These are phyloP conservation scores for Pelomyxa schiedti DNA, from an alignment of 78 protist genomes.

Conservation along the genomic window DNA sequence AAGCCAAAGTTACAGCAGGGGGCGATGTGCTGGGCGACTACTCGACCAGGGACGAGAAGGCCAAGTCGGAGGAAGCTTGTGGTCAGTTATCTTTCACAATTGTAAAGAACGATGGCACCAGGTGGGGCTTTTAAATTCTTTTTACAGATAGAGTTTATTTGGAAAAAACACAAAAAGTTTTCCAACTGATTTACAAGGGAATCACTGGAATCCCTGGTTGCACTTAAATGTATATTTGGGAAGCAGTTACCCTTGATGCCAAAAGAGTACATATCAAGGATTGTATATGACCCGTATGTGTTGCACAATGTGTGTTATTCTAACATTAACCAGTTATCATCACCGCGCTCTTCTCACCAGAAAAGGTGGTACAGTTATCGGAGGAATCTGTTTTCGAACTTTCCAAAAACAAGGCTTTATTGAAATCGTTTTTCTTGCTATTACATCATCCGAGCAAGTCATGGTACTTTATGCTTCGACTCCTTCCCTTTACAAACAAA, in stretches of 20 bases:
- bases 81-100: no score
- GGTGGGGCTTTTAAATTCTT: no score
- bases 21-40: no score
- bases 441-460: slow-evolving; percentile 28
- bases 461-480: not conserved
- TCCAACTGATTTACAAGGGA: no score
- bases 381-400: slow-evolving; percentile 60
- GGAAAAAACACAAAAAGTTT: no score
- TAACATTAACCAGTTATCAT: not conserved
- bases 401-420: not conserved
- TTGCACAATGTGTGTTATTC: not conserved
- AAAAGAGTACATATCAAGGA: slow-evolving; percentile 38
- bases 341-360: not conserved
- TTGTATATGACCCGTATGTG: slow-evolving; percentile 40
- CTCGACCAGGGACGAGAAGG: no score
- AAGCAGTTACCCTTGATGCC: slow-evolving; percentile 66
- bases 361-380: slow-evolving; percentile 11
- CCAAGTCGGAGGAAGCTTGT: no score
- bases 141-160: no score
- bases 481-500: not conserved
- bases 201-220: no score
- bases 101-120: no score
- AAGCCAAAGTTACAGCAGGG: no score
- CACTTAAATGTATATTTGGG: slow-evolving; percentile 19
- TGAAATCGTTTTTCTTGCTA: slow-evolving; percentile 63